These are phyloP conservation scores for Boletus barrowsii DNA, from an alignment of 768 basidiomycete species.

Conservation along the genomic window DNA sequence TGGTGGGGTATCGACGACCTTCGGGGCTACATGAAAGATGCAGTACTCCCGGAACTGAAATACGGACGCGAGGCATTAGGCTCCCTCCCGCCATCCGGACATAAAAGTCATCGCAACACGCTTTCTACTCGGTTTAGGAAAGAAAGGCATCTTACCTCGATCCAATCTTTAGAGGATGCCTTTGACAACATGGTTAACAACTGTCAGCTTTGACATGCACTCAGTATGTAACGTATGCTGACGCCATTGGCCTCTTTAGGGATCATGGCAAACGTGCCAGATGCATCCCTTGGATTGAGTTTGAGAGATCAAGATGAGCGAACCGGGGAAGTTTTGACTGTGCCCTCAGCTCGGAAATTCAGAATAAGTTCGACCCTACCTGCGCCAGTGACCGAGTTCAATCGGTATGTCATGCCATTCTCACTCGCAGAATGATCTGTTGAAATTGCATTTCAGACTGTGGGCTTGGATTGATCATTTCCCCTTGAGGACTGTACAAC, in stretches of 20 bases:
- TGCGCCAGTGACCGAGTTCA: conserved; percentile 31
- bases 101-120: conserved; percentile 36
- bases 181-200: conserved; percentile 30
- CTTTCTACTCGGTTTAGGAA: conserved; percentile 33
- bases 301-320: conserved; percentile 24
- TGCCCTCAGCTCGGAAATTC: conserved; percentile 33
- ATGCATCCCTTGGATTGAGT: conserved; percentile 23
- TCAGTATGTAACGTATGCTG: not conserved
- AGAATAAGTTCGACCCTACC: conserved; percentile 22
- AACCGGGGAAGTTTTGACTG: conserved; percentile 29
- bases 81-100: conserved; percentile 21
- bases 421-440: not conserved
- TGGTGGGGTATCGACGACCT: conserved; percentile 33
- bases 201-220: conserved; percentile 20
- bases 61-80: conserved; percentile 18
- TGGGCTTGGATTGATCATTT: conserved; percentile 34
- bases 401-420: conserved; percentile 21
- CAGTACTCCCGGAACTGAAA: conserved; percentile 32
- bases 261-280: conserved; percentile 28
- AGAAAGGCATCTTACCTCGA: conserved; percentile 31
- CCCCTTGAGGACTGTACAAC: conserved; percentile 32
- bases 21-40: conserved; percentile 34
- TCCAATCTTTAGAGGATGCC: conserved; percentile 23
- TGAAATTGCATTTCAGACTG: conserved; percentile 16
- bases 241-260: conserved; percentile 15